Conservation (phyloP, 2,329 filamentous ascomycete species). For the Arthrocladium fulminans region DNA sequence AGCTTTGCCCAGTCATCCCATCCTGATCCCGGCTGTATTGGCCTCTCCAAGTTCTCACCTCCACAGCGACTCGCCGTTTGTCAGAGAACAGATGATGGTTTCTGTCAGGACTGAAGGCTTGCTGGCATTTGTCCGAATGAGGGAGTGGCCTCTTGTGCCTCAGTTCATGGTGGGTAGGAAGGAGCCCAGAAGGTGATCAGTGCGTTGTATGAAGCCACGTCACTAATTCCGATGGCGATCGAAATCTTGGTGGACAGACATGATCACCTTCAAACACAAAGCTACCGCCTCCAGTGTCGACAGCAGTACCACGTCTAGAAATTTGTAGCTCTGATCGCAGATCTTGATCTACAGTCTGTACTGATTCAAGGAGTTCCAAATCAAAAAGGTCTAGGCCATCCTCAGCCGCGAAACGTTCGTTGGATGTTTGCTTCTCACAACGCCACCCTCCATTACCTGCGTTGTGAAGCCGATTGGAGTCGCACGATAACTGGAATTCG, state of each 20-base stretch:
- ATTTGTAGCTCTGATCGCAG: background rate
- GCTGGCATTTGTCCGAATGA: background rate
- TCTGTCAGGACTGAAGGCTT: conserved; percentile 1
- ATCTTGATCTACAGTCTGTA: background rate
- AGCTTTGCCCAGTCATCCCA: too few relatives aligned
- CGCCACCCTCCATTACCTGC: too few relatives aligned
- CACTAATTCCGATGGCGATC: background rate
- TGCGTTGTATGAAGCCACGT: background rate
- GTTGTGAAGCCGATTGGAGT: too few relatives aligned
- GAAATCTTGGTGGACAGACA: too few relatives aligned
- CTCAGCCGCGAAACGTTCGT: background rate
- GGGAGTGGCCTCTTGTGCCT: background rate
- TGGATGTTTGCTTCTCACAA: too few relatives aligned
- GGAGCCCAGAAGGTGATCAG: too few relatives aligned
- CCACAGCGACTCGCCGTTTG: too few relatives aligned
- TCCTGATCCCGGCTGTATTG: too few relatives aligned
- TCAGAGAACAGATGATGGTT: background rate
- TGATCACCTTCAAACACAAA: background rate
- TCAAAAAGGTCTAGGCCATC: conserved; percentile 6
- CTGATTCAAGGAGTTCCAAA: conserved; percentile 3
- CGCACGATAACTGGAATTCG: too few relatives aligned
- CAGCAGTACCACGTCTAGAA: background rate
- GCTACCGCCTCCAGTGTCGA: background rate
- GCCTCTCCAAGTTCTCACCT: too few relatives aligned
- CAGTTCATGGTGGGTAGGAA: too few relatives aligned